Conservation (phyloP, 164 flowering plant genomes). For the Aristolochia californica region DNA sequence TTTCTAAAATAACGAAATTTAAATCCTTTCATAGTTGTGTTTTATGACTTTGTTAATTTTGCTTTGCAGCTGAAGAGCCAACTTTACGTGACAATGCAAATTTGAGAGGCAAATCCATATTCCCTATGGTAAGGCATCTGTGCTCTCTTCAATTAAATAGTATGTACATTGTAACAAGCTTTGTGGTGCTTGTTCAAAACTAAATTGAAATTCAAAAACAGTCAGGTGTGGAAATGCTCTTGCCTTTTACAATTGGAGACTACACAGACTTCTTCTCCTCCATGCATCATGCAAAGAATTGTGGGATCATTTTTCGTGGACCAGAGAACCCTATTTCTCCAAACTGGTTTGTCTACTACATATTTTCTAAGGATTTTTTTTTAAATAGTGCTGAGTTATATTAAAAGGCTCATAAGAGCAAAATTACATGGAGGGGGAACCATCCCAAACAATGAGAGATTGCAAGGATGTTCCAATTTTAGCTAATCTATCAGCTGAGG, state of each 20-base stretch:
- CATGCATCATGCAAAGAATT: slow-evolving; percentile 86
- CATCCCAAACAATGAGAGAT: too few species aligned
- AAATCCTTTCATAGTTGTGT: background rate
- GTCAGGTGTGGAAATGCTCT: slow-evolving; percentile 68
- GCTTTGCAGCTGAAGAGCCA: slow-evolving; percentile 61
- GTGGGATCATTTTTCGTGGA: slow-evolving; percentile 88
- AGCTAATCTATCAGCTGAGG: too few species aligned
- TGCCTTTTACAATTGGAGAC: slow-evolving; percentile 75
- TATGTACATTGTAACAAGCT: too few species aligned
- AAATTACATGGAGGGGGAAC: too few species aligned
- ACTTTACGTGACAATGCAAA: slow-evolving; percentile 61
- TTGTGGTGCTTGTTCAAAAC: too few species aligned
- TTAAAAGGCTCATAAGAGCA: too few species aligned
- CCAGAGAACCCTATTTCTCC: slow-evolving; percentile 57
- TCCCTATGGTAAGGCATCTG: slow-evolving; percentile 49
- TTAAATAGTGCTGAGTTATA: too few species aligned
- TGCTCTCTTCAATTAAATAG: too few species aligned
- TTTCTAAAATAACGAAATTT: background rate
- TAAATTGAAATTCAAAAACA: slow-evolving; percentile 7
- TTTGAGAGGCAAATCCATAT: slow-evolving; percentile 60
- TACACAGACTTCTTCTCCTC: slow-evolving; percentile 93
- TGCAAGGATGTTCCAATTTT: too few species aligned
- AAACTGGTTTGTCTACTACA: slow-evolving; percentile 57
- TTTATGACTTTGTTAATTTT: background rate
- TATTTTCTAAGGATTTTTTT: too few species aligned